Evolutionary conservation across 2,329 filamentous ascomycete species (phyloP), one percentile per base, ranked within the genome.

Genomic region (Calonectria pauciramosa): DNA sequence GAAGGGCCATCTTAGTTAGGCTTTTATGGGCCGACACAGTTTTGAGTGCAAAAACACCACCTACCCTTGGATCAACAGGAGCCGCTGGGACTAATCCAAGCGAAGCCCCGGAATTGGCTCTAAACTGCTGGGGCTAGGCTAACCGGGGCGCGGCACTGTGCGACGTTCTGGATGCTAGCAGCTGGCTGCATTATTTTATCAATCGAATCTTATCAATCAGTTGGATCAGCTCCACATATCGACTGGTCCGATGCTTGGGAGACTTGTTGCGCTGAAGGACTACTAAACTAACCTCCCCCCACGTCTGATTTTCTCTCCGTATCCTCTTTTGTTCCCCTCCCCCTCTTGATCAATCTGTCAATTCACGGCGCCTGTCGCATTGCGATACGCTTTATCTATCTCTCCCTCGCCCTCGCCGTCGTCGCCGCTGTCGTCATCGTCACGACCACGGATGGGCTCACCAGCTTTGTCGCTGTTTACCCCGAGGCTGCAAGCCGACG

Each of bases 201-300:
- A 86, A 86, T 86, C 85, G 82, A 84, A 88, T 88, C 86, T 88
- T 87, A 87, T 87, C 86, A 87, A 87, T 87, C 86, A 81, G 44
- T n/a, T 23, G 56, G 82, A 87, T 86, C 83, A 83, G 79, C 76
- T 79, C 82, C 83, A 83, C 81, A 47, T 23, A 47, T 47, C 44
- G 44, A 47, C 44, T 47, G 44, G 44, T 13, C 44, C 44, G n/a
- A 47, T 47, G 44, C 44, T 47, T 47, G 44, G 44, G 44, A 47
- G 44, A 23, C 44, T 47, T 47, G 75, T 77, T 78, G 77, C 56
- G 76, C 70, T 83, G 75, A 79, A 76, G 75, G 80, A 81, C 81
- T 78, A 79, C 36, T 60, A 82, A 82, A 77, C 77, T 79, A 76
- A 75, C 63, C 74, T 68, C 79, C 79, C 80, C 80, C 80, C 79